Evolutionary conservation across 2,329 filamentous ascomycete genomes (phyloP), one percentile per base, ranked within the genome.

Genomic region (Phialophora chinensis): DNA sequence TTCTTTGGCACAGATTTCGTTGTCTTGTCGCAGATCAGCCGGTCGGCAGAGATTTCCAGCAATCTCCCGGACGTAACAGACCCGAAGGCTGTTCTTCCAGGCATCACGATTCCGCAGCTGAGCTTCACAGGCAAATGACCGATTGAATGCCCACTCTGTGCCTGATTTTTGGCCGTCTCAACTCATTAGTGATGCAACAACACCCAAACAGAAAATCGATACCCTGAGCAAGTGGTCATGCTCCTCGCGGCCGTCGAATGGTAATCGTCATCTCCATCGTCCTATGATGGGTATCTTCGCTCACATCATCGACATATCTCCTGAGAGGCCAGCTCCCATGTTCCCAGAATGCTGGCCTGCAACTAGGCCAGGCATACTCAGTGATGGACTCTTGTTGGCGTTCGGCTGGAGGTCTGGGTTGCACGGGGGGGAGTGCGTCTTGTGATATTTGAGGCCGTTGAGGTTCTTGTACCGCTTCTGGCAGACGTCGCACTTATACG

Each of bases 401-500:
- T 82, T 82, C 62, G 87, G 77, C 74, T 88, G 86, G 70, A 90
- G 87, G 68, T 97, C 93, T 0, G 93, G 92, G 75, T 96, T 96
- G 82, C 93, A 97, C 61, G 91, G 90, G 27, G 92, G 90, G 12
- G 92, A 95, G 78, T 97, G 90, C 69, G 89, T 87, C 79, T 91
- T 92, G 81, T 90, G 88, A 77, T 99, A 99, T 88, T 99, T 99
- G 69, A 99, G 86, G 6, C 95, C 95, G 79, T 99, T 99, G 68
- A 99, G 80, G 76, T 99, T 99, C 88, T 99, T 99, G 82, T 99
- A 99, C 60, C 95, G 91, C 83, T 99, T 99, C 74, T 94, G 93
- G 77, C 95, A 99, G 11, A 93, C 90, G 71, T 98, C 93, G 79
- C 95, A 99, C 76, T 93, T 93, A 78, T 98, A 98, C 2, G 95